Evolutionary conservation across 2,329 filamentous ascomycete species (phyloP), one percentile per base, ranked within the genome.

Genomic region (Ophiobolus disseminans): DNA sequence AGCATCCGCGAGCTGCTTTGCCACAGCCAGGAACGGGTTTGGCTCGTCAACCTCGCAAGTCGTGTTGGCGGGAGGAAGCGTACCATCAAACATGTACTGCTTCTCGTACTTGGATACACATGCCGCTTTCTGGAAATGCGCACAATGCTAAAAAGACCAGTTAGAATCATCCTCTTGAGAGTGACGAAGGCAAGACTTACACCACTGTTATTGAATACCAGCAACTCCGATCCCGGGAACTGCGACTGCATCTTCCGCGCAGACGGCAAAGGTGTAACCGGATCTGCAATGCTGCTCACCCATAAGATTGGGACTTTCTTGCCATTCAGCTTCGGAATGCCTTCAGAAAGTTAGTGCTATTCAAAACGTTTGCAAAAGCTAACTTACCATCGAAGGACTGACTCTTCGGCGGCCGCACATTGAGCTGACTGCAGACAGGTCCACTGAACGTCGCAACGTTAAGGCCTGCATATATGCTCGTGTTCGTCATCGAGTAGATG

Each of bases 221-320:
- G 60, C 3, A 66, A 62, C 2, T 69, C 74, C 1, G 75, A 76
- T 4, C 74, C 67, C 45, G 78, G 77, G 1, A 65, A 60, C 10
- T 50, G 45, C 0, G 62, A 57, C 50, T 72, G 68, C 45, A 63
- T 66, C 32, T 48, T 54, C 4, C 76, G 76, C 20, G 76, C 73
- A 31, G 62, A 52, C 0, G 81, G 26, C 7, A 58, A 43, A 2
- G 82, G 82, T 0, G 82, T 85, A 1, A 86, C 78, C 0, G 84
- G 83, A 50, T 85, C 82, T 19, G 79, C 39, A 10, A 46, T 35
- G 7, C 42, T 32, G 17, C 40, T 53, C 3, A 61, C 36, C 17
- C 53, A 57, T 1, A 61, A 14, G 7, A 58, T 55, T 5, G 58
- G 55, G 13, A 48, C 44, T 10, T 37, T 45, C 3, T 50, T 56